A percentile compares a stretch with the other conserved stretches of the same genome.
Evolutionary conservation across 768 basidiomycete species (phyloP).

Genomic region (Tricholoma sp.): DNA sequence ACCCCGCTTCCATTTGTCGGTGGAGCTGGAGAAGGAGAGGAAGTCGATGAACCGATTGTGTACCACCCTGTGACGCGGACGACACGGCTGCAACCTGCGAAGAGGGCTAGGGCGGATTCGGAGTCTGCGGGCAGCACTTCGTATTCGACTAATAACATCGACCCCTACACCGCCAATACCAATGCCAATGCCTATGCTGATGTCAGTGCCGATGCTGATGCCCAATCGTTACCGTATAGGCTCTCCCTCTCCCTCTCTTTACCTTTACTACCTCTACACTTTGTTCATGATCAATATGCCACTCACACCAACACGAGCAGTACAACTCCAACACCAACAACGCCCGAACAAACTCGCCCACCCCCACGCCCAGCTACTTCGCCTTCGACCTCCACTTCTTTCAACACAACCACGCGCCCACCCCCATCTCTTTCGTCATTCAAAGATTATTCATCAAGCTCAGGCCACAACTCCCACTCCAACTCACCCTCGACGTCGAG

Average conservation of each 20-base stretch:
- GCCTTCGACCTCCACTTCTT: not conserved
- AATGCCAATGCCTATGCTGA: not conserved
- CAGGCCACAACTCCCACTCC: not conserved
- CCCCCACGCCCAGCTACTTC: not conserved
- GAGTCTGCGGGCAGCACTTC: not conserved
- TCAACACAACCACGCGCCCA: not conserved
- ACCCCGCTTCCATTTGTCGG: not conserved
- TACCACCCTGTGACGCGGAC: too few species aligned
- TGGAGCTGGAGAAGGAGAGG: not conserved
- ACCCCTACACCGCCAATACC: not conserved
- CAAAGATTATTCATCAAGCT: not conserved
- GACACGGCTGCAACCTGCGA: too few species aligned
- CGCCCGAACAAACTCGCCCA: too few species aligned
- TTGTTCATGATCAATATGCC: too few species aligned
- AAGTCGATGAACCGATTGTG: too few species aligned
- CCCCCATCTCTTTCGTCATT: not conserved
- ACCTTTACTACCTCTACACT: too few species aligned
- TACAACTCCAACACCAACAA: not conserved
- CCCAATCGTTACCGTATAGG: not conserved
- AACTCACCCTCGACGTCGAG: not conserved
- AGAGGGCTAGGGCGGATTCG: not conserved
- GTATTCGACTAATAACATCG: too few species aligned
- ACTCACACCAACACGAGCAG: too few species aligned
- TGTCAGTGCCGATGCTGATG: not conserved
- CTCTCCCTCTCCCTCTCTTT: not conserved